Conservation (phyloP, 768 basidiomycete genomes). For the Floccularia luteovirens region DNA sequence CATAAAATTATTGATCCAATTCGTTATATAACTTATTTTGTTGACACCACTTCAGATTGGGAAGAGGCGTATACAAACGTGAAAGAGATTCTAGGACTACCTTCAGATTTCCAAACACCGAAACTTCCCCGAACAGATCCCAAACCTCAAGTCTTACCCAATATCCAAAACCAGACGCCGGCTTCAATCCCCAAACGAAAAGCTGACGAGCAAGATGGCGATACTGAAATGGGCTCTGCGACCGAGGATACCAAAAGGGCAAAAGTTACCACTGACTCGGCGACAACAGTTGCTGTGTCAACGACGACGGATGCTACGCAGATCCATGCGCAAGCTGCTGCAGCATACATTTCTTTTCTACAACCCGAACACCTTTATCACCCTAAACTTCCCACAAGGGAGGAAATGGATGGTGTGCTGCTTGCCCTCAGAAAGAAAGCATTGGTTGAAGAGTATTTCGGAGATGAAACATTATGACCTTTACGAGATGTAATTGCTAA, state of each 20-base stretch:
- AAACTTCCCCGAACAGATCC: constrained; percentile 34
- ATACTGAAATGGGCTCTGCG: constrained; percentile 26
- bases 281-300: constrained; percentile 11
- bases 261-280: constrained; percentile 17
- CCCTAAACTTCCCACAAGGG: constrained; percentile 66
- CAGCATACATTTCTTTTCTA: constrained; percentile 70
- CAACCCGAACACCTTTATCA: constrained; percentile 62
- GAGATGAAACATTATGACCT: constrained; percentile 17
- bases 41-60: constrained; percentile 41
- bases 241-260: constrained; percentile 23
- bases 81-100: constrained; percentile 43
- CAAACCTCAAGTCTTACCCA: constrained; percentile 11
- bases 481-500: too few species aligned
- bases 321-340: constrained; percentile 48
- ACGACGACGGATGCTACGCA: constrained; percentile 15
- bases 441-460: constrained; percentile 70
- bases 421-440: constrained; percentile 75
- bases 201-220: constrained; percentile 36
- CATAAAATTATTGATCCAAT: background rate
- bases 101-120: constrained; percentile 43
- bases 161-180: constrained; percentile 12
- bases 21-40: background rate
- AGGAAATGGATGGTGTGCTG: constrained; percentile 75
- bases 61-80: constrained; percentile 51
- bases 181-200: constrained; percentile 41